These are phyloP conservation scores for Silene vulgaris DNA, from an alignment of 179 eudicot genomes.

Conservation along the genomic window DNA sequence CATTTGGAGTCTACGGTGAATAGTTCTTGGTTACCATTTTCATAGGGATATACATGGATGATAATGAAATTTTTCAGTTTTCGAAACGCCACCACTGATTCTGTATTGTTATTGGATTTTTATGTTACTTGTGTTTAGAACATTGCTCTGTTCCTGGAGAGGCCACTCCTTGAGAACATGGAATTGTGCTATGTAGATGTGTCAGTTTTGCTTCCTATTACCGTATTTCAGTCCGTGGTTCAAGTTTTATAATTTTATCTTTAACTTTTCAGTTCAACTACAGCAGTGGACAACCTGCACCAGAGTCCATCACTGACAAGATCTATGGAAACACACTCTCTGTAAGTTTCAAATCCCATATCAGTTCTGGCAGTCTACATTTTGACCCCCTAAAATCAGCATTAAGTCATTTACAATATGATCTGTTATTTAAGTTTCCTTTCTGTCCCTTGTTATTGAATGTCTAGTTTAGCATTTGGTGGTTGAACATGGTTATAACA, in stretches of 20 bases:
- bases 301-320: conserved; percentile 97
- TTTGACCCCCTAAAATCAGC: not conserved
- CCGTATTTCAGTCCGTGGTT: conserved; percentile 13
- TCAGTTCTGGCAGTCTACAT: not conserved
- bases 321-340: conserved; percentile 95
- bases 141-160: not conserved
- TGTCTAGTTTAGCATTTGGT: not conserved
- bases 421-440: not conserved
- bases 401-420: not conserved
- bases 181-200: not conserved
- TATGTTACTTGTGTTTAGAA: not conserved
- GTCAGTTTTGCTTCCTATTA: not conserved
- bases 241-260: conserved; percentile 14
- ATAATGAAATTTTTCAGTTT: not conserved
- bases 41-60: not conserved
- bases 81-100: not conserved
- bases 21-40: not conserved
- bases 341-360: conserved; percentile 43
- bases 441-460: not conserved
- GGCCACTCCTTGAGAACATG: not conserved
- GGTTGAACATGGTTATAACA: conserved; percentile 1
- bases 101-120: not conserved
- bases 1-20: not conserved
- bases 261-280: conserved; percentile 71
- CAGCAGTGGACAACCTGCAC: conserved; percentile 99